Percentiles rank a stretch among this genome's conserved stretches.
These are phyloP conservation scores for Fusarium incarnatum DNA, from an alignment of 2,329 filamentous ascomycete species.

Conservation along the genomic window DNA sequence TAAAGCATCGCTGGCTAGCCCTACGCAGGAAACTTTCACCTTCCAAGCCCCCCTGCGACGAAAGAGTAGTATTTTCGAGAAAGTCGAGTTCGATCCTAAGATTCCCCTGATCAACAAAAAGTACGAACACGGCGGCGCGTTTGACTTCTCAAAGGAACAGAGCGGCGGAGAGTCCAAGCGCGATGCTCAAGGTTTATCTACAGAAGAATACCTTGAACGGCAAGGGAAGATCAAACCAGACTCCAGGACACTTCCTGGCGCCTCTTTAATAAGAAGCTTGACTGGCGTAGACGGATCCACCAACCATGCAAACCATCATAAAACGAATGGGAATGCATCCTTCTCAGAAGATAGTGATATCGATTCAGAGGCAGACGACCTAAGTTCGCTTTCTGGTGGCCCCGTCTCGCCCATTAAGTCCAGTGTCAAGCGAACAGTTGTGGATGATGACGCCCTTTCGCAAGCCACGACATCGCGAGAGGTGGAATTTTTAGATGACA, in stretches of 20 bases:
- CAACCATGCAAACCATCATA: constrained; percentile 52
- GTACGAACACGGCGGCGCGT: constrained; percentile 67
- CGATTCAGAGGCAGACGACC: constrained; percentile 67
- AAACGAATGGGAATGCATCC: constrained; percentile 53
- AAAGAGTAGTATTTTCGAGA: constrained; percentile 64
- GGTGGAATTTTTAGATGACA: constrained; percentile 58
- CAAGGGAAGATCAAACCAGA: constrained; percentile 58
- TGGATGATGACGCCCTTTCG: constrained; percentile 68
- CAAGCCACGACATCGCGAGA: constrained; percentile 65
- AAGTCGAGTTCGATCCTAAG: constrained; percentile 64
- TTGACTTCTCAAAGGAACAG: constrained; percentile 57
- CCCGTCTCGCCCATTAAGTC: constrained; percentile 63
- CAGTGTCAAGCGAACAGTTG: constrained; percentile 56
- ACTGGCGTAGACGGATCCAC: constrained; percentile 43
- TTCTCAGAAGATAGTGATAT: constrained; percentile 63
- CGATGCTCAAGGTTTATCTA: constrained; percentile 54
- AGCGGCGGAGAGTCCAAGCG: constrained; percentile 47
- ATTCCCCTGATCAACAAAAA: constrained; percentile 68
- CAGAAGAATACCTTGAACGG: constrained; percentile 61
- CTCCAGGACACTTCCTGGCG: constrained; percentile 45
- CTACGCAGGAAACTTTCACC: constrained; percentile 37
- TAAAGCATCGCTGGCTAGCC: constrained; percentile 57
- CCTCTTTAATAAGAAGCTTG: constrained; percentile 46
- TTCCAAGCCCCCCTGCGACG: constrained; percentile 45
- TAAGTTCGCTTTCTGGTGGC: constrained; percentile 63